Percentiles rank a stretch among this genome's conserved stretches.
phyloP scores from a whole-genome alignment of 495 filamentous ascomycete species.

The Trichoderma parareesei region DNA sequence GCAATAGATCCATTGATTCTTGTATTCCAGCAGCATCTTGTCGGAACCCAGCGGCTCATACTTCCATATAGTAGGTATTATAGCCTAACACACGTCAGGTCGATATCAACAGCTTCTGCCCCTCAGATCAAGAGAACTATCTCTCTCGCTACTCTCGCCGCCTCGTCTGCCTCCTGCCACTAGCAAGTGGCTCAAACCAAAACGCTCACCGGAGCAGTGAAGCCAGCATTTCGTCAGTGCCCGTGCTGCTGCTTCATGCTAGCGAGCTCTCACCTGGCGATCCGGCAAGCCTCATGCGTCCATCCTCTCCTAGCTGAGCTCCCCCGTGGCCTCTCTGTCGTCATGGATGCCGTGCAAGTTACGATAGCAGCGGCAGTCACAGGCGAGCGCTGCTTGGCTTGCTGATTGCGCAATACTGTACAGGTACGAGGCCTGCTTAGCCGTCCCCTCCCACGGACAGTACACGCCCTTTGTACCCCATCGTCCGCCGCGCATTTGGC shows the following conservation, averaged over 20 bases:
- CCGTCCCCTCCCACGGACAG: conserved; percentile 5
- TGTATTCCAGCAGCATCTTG: no score
- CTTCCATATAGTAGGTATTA: no score
- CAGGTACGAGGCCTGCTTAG: conserved; percentile 4
- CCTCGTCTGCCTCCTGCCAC: background rate
- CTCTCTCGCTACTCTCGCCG: no score
- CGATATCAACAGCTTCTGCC: no score
- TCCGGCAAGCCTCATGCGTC: background rate
- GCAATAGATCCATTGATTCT: no score
- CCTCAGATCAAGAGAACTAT: no score
- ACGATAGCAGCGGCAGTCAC: background rate
- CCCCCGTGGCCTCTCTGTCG: background rate
- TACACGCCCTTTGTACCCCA: conserved; percentile 4
- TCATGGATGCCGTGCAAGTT: background rate
- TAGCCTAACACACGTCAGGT: no score
- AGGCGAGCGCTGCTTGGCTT: background rate
- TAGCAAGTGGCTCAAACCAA: background rate
- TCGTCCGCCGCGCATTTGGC: background rate
- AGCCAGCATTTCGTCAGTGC: background rate
- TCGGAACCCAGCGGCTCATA: no score
- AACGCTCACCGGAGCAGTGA: no score
- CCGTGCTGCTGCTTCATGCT: background rate
- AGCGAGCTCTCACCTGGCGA: background rate
- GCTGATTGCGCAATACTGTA: conserved; percentile 9
- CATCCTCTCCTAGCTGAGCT: background rate